Evolutionary conservation across 345 rosid species (phyloP).

Genomic region (Gossypium anomalum): DNA sequence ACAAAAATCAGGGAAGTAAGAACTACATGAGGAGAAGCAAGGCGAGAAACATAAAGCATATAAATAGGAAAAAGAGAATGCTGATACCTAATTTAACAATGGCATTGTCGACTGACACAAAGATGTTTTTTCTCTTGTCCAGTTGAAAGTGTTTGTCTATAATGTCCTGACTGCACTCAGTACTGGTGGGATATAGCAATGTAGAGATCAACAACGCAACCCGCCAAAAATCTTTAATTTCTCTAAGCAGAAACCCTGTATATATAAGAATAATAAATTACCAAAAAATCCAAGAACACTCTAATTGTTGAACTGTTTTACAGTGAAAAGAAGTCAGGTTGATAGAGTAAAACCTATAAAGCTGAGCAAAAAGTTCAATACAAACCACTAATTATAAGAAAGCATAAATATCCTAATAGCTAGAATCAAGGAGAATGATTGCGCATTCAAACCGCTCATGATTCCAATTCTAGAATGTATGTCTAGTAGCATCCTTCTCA

Average conservation of each 20-base stretch:
- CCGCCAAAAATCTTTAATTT: conserved; percentile 82
- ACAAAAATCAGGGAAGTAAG: background rate
- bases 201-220: conserved; percentile 64
- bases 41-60: background rate
- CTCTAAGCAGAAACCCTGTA: conserved; percentile 73
- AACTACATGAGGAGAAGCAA: background rate
- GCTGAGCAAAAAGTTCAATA: background rate
- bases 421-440: background rate
- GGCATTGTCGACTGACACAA: conserved; percentile 46
- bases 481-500: background rate
- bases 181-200: conserved; percentile 41
- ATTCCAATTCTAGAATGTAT: background rate
- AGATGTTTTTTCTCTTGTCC: conserved; percentile 49
- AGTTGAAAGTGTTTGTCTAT: conserved; percentile 33
- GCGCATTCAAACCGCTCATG: background rate
- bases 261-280: background rate
- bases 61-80: background rate
- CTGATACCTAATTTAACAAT: conserved; percentile 51
- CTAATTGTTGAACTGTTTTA: background rate
- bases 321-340: background rate
- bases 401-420: background rate
- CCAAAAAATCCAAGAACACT: background rate
- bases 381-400: conserved; percentile 2
- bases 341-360: background rate
- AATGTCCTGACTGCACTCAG: conserved; percentile 32